These are phyloP conservation scores for Gorgonomyces haynaldii DNA, from an alignment of 192 early-diverging fungal genomes.

Conservation along the genomic window DNA sequence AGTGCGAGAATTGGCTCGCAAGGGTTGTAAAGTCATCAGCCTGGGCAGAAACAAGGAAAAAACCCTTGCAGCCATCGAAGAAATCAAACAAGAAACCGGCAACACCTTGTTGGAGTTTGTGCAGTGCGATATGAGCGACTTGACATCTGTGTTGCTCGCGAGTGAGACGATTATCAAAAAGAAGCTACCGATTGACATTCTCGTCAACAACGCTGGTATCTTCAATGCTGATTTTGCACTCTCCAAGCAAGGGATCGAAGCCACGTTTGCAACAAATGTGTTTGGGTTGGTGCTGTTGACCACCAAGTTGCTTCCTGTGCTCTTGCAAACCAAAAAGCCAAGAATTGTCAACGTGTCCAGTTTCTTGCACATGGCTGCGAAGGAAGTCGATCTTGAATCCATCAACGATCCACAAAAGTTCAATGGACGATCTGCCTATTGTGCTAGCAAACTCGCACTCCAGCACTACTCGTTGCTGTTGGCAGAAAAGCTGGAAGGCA, in stretches of 20 bases:
- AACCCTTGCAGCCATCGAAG: constrained; percentile 16
- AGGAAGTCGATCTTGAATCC: constrained; percentile 32
- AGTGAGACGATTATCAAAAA: constrained; percentile 21
- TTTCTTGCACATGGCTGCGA: constrained; percentile 12
- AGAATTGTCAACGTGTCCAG: constrained; percentile 40
- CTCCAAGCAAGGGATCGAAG: constrained; percentile 42
- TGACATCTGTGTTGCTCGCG: constrained; percentile 22
- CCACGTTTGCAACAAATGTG: constrained; percentile 38
- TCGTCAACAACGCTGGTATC: constrained; percentile 49
- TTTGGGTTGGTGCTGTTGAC: constrained; percentile 31
- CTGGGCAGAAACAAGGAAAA: constrained; percentile 5
- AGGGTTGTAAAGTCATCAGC: constrained; percentile 3
- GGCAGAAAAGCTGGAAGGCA: constrained; percentile 17
- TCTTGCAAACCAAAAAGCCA: constrained; percentile 29
- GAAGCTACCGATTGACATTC: constrained; percentile 28
- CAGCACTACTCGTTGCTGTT: constrained; percentile 38
- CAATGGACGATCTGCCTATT: constrained; percentile 22
- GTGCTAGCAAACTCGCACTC: constrained; percentile 44
- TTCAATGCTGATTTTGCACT: constrained; percentile 16
- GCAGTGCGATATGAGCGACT: constrained; percentile 13
- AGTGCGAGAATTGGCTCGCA: constrained; percentile 11
- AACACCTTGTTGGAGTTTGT: constrained; percentile 18
- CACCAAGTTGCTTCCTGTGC: constrained; percentile 19
- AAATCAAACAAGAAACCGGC: constrained; percentile 11
- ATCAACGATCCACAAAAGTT: constrained; percentile 22